Evolutionary conservation across 2,329 filamentous ascomycete genomes (phyloP), one percentile per base, ranked within the genome.

Genomic region (Monilinia polystroma): DNA sequence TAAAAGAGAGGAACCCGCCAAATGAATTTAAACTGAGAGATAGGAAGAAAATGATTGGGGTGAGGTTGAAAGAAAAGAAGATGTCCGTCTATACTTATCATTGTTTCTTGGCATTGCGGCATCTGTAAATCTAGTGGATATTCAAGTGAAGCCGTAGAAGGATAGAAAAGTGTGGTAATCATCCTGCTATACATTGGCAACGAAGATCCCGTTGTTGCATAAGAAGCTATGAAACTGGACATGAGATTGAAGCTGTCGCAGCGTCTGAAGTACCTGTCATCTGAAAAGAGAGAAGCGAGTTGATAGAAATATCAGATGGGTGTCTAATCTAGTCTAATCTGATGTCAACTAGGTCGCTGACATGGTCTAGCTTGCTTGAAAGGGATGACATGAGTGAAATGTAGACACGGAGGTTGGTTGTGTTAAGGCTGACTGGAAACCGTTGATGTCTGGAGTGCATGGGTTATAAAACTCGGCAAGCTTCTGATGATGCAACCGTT

Each of bases 151-250:
- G 6, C 35, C 1, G 12, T 11, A n/a, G 57, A 66, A 64, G 60
- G 62, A 72, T 69, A 68, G 67, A 68, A 63, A 68, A 68, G 68
- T 69, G 64, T 67, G 68, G 59, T 63, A 47, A 59, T 66, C 18
- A 68, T 71, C 65, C 65, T 71, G 60, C 67, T 38, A 54, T n/a
- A 70, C 64, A 70, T 69, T 72, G 72, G 70, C 68, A 72, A 66
- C 70, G 73, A 60, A 67, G 72, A 74, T 75, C 73, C 72, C 72
- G 73, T 68, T 66, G 71, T 72, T 71, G 73, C 72, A 75, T 72
- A 67, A 70, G 66, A 52, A 54, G 57, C 53, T 55, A 49, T 75
- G 74, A 75, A 75, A 75, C 74, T 71, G 67, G 71, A 73, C 53
- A 62, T 74, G 72, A 75, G 70, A 71, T 70, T 53, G 32, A 51